These are phyloP conservation scores for Ustilago tritici DNA, from an alignment of 1,284 basidiomycete species.

Conservation along the genomic window DNA sequence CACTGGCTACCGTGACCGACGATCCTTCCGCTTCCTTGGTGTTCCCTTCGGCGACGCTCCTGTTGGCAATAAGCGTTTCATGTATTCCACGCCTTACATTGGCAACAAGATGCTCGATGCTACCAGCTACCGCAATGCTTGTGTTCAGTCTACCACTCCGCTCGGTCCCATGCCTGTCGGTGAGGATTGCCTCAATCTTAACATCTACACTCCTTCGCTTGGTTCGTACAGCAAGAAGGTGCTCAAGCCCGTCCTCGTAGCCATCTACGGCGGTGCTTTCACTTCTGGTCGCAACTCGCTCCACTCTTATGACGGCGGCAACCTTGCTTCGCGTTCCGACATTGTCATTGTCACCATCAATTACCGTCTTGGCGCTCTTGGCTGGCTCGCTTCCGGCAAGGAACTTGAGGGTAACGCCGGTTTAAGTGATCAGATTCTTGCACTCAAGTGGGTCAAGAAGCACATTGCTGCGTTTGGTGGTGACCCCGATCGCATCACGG, in stretches of 20 bases:
- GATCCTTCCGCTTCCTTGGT: constrained; percentile 48
- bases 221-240: constrained; percentile 14
- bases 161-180: constrained; percentile 31
- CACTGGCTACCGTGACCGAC: constrained; percentile 39
- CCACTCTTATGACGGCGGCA: constrained; percentile 72
- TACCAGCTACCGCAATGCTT: constrained; percentile 40
- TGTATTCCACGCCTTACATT: constrained; percentile 39
- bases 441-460: constrained; percentile 74
- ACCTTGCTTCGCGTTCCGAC: constrained; percentile 71
- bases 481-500: constrained; percentile 75
- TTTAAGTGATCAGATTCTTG: constrained; percentile 60
- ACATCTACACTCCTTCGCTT: constrained; percentile 73
- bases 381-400: constrained; percentile 46
- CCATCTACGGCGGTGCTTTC: constrained; percentile 71
- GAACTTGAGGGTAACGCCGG: constrained; percentile 58
- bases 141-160: constrained; percentile 24
- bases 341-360: constrained; percentile 76
- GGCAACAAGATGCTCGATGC: constrained; percentile 40
- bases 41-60: constrained; percentile 45
- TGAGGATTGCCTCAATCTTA: constrained; percentile 74
- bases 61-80: constrained; percentile 36
- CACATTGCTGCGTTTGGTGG: constrained; percentile 78
- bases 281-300: constrained; percentile 71
- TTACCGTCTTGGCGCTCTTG: constrained; percentile 71
- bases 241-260: constrained; percentile 75